Evolutionary conservation across 2,329 filamentous ascomycete genomes (phyloP).

Genomic region (Fusarium concolor): DNA sequence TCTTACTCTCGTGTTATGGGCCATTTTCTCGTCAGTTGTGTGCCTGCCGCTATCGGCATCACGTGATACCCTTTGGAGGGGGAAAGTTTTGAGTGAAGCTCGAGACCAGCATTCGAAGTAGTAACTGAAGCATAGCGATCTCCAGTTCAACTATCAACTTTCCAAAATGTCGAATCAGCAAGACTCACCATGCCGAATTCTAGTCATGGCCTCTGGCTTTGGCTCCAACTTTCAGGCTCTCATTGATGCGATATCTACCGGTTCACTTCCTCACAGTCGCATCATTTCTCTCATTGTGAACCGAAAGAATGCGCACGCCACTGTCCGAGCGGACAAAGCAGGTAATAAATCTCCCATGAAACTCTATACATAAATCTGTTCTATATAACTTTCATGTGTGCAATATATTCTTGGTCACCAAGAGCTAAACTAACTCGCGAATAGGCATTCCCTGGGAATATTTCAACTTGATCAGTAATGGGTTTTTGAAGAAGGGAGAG

Average conservation of each 20-base stretch:
- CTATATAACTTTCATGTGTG: not conserved
- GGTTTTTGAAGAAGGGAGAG: constrained; percentile 69
- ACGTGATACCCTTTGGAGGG: constrained; percentile 27
- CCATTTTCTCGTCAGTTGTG: constrained; percentile 9
- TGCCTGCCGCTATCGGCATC: constrained; percentile 27
- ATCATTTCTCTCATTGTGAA: constrained; percentile 64
- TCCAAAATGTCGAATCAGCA: constrained; percentile 24
- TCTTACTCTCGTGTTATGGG: not conserved
- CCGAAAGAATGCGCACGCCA: constrained; percentile 61
- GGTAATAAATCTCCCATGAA: constrained; percentile 33
- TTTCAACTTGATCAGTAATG: constrained; percentile 71
- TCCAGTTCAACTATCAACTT: not conserved
- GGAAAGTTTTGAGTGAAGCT: constrained; percentile 23
- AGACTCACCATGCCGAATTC: constrained; percentile 61
- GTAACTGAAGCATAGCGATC: constrained; percentile 5
- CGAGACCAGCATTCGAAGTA: not conserved
- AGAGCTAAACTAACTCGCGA: not conserved
- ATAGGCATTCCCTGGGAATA: constrained; percentile 74
- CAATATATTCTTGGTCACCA: not conserved
- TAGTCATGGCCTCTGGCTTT: constrained; percentile 78
- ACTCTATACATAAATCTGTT: not conserved
- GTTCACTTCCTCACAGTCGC: constrained; percentile 54
- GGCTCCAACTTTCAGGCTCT: constrained; percentile 86
- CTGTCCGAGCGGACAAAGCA: constrained; percentile 58
- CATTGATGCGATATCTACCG: constrained; percentile 59